Evolutionary conservation across 345 rosid genomes (phyloP).

Genomic region (Leavenworthia alabamica): DNA sequence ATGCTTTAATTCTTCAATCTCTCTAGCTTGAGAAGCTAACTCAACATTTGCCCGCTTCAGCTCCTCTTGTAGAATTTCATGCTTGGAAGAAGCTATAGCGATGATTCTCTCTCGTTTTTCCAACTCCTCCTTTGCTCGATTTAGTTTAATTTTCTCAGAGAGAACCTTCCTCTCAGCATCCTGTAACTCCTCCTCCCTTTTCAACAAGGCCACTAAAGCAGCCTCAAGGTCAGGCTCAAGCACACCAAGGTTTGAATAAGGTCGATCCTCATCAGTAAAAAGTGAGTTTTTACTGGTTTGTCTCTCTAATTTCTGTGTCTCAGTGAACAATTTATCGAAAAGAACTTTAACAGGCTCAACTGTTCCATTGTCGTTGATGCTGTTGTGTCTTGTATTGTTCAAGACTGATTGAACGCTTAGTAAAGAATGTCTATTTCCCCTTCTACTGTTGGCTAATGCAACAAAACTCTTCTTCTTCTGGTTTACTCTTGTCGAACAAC

Average conservation of each 20-base stretch:
- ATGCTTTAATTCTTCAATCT: slow-evolving; percentile 58
- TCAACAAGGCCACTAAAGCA: slow-evolving; percentile 54
- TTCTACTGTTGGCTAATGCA: slow-evolving; percentile 13
- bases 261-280: slow-evolving; percentile 10
- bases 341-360: slow-evolving; percentile 47
- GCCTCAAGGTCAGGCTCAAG: slow-evolving; percentile 67
- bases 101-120: slow-evolving; percentile 46
- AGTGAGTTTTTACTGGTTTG: slow-evolving; percentile 39
- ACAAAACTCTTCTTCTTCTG: slow-evolving; percentile 35
- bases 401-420: slow-evolving; percentile 35
- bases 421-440: slow-evolving; percentile 17
- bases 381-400: slow-evolving; percentile 34
- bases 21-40: slow-evolving; percentile 60
- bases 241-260: slow-evolving; percentile 36
- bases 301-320: slow-evolving; percentile 56
- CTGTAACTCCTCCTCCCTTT: slow-evolving; percentile 62
- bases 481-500: slow-evolving; percentile 27
- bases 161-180: slow-evolving; percentile 48
- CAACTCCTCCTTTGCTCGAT: slow-evolving; percentile 49
- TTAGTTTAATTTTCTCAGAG: slow-evolving; percentile 47
- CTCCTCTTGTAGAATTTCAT: slow-evolving; percentile 53
- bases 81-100: slow-evolving; percentile 42
- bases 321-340: slow-evolving; percentile 61
- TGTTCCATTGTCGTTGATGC: slow-evolving; percentile 47
- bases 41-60: slow-evolving; percentile 45